Evolutionary conservation across 129 eudicot species (phyloP), one percentile per base, ranked within the genome.

Genomic region (Arctium lappa): DNA sequence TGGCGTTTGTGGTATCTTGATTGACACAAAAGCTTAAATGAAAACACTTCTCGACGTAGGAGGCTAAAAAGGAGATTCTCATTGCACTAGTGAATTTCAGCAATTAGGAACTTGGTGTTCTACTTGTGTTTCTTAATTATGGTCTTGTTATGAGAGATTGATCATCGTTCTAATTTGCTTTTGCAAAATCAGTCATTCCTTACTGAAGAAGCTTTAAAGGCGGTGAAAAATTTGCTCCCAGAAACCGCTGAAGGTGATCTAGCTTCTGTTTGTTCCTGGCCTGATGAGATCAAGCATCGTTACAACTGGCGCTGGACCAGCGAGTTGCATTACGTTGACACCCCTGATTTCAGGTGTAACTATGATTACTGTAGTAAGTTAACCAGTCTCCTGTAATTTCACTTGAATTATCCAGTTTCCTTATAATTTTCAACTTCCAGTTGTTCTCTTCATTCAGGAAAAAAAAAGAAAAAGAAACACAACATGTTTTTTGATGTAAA

Each of bases 301-400:
- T 86, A 73, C 86, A 92, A 90, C 81, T 88, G 84, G 82, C 88
- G 82, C 22, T 96, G 99, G 99, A 96, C 98, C 70, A 88, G 93
- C 34, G 82, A 92, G 50, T 88, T 96, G 83, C 99, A 96, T 85
- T 96, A 89, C 79, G 91, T 96, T 66, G 98, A 96, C 86, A 96
- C 99, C 27, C 99, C 99, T 84, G 99, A 96, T 90, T 96, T 91
- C 84, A 86, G 97, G 85, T 96, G 99, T 85, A 92, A 96, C 77
- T 96, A 96, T 72, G 74, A 90, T 13, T 96, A 96, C 85, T 84
- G 91, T 93, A 89, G 99, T 96, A 96, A 91, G 98, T 84, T 80
- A 66, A 40, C 83, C 27, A 37, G 1, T 70, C 30, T 69, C 76
- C 46, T 11, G 32, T 48, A 34, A 73, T 82, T 75, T 46, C 44